phyloP scores from a whole-genome alignment of 148 eudicot species.

The Rhododendron ferrugineum region DNA sequence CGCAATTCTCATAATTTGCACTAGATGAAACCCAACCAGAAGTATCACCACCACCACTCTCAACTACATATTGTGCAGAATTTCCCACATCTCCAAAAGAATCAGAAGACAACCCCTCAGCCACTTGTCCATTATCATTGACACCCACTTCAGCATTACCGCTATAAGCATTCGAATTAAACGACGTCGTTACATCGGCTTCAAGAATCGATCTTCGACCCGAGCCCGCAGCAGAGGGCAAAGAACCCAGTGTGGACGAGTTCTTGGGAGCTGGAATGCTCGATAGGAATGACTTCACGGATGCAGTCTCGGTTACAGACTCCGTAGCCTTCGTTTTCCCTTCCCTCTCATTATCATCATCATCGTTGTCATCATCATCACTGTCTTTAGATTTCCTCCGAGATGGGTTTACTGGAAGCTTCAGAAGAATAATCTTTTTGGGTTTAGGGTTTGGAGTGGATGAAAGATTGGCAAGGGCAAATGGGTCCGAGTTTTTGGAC shows the following conservation, averaged over 20 bases:
- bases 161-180: constrained; percentile 9
- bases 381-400: constrained; percentile 1
- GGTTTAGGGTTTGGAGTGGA: constrained; percentile 20
- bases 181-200: constrained; percentile 13
- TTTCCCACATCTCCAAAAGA: constrained; percentile 10
- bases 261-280: constrained; percentile 71
- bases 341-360: constrained; percentile 34
- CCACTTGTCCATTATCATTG: constrained; percentile 16
- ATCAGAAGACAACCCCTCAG: constrained; percentile 15
- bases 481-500: constrained; percentile 14
- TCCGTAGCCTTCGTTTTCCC: constrained; percentile 25
- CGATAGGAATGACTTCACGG: constrained; percentile 60
- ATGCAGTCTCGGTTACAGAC: constrained; percentile 18
- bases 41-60: constrained; percentile 13
- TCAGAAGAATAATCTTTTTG: constrained; percentile 58
- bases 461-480: constrained; percentile 16
- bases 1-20: constrained; percentile 25
- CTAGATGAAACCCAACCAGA: constrained; percentile 22
- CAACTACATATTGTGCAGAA: constrained; percentile 15
- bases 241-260: constrained; percentile 46
- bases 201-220: constrained; percentile 58
- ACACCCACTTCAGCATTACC: constrained; percentile 18
- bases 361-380: constrained; percentile 34
- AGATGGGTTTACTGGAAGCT: constrained; percentile 37
- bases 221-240: constrained; percentile 34